Percentiles rank a stretch among this genome's conserved stretches.
Conservation (phyloP, 169 alveolate species). For the Plasmodium reichenowi region DNA sequence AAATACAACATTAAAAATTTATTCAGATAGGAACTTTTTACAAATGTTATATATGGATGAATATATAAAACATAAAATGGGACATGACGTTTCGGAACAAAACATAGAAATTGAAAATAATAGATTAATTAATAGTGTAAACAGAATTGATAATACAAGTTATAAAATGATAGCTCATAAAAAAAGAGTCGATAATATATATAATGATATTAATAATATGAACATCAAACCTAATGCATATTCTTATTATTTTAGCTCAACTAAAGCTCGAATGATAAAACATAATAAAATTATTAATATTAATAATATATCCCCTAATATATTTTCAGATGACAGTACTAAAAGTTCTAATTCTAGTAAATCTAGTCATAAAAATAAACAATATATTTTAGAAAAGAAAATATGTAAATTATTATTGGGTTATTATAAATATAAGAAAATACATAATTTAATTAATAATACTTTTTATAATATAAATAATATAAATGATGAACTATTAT, state of each 20-base stretch:
- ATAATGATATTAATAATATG: neutral
- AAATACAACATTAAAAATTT: slow-evolving; percentile 54
- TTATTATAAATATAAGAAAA: slow-evolving; percentile 59
- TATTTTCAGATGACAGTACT: slow-evolving; percentile 35
- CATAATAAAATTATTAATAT: slow-evolving; percentile 24
- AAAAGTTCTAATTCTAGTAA: slow-evolving; percentile 43
- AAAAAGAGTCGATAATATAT: neutral
- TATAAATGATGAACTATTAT: slow-evolving; percentile 47
- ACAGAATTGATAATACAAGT: slow-evolving; percentile 6
- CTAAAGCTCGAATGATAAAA: slow-evolving; percentile 21
- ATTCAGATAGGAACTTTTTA: slow-evolving; percentile 44
- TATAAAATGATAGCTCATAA: slow-evolving; percentile 3
- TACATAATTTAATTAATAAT: slow-evolving; percentile 58
- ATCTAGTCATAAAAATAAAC: slow-evolving; percentile 2
- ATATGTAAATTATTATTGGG: slow-evolving; percentile 51
- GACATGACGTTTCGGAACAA: slow-evolving; percentile 14
- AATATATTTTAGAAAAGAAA: slow-evolving; percentile 17
- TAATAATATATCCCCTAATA: slow-evolving; percentile 21
- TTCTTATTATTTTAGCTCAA: slow-evolving; percentile 50
- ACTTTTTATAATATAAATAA: slow-evolving; percentile 51
- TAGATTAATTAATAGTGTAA: slow-evolving; percentile 7
- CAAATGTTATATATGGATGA: slow-evolving; percentile 24
- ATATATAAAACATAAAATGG: slow-evolving; percentile 26
- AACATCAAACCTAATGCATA: slow-evolving; percentile 43
- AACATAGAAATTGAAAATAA: slow-evolving; percentile 24